These are phyloP conservation scores for Kwoniella europaea DNA, from an alignment of 768 basidiomycete genomes.

Conservation along the genomic window DNA sequence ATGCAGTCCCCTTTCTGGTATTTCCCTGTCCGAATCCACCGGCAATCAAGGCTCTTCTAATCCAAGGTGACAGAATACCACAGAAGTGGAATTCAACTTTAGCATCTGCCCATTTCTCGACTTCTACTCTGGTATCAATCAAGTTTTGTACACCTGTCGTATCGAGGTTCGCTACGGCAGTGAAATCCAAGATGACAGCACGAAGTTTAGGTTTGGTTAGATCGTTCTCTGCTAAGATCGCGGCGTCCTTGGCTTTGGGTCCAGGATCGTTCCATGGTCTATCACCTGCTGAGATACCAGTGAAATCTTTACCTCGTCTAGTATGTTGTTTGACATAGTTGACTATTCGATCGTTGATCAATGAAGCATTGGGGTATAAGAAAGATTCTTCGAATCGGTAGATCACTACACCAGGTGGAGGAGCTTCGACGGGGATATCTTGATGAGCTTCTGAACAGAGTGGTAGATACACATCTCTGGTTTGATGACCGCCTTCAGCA, in stretches of 20 bases:
- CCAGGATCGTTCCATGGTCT: constrained; percentile 95
- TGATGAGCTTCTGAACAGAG: constrained; percentile 64
- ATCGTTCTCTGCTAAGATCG: constrained; percentile 59
- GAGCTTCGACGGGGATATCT: constrained; percentile 73
- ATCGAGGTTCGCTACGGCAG: constrained; percentile 82
- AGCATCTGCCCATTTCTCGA: constrained; percentile 84
- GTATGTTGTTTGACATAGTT: constrained; percentile 79
- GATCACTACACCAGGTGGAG: constrained; percentile 82
- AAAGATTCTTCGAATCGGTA: constrained; percentile 92
- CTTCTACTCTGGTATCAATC: constrained; percentile 80
- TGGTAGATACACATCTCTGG: constrained; percentile 84
- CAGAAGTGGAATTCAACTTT: constrained; percentile 89
- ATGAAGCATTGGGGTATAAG: constrained; percentile 63
- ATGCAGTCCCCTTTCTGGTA: constrained; percentile 55
- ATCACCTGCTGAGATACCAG: constrained; percentile 68
- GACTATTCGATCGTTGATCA: constrained; percentile 72
- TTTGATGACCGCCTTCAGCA: constrained; percentile 47
- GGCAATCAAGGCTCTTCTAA: constrained; percentile 74
- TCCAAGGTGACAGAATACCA: constrained; percentile 89
- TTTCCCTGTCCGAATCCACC: constrained; percentile 86
- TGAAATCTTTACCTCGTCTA: constrained; percentile 75
- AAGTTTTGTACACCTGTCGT: constrained; percentile 89
- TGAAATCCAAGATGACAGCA: constrained; percentile 91
- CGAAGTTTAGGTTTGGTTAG: constrained; percentile 73
- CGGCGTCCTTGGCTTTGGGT: constrained; percentile 63